These are phyloP conservation scores for Lasiodiplodia gonubiensis DNA, from an alignment of 2,329 filamentous ascomycete species.

Conservation along the genomic window DNA sequence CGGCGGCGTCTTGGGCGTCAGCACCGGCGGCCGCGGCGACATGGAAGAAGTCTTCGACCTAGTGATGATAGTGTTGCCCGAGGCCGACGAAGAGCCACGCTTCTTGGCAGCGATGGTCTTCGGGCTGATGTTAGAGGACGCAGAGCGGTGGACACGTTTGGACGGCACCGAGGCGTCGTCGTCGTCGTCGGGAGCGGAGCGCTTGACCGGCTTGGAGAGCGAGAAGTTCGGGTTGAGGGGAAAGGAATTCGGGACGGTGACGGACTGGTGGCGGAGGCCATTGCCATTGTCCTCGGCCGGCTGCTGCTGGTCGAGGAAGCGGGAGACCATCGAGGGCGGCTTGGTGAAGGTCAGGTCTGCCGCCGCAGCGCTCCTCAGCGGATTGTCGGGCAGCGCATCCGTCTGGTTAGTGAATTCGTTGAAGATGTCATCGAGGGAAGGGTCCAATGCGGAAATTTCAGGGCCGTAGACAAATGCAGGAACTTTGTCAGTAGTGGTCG, in stretches of 20 bases:
- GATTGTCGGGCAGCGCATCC: background rate
- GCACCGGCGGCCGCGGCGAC: background rate
- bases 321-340: background rate
- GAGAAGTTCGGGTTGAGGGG: conserved; percentile 1
- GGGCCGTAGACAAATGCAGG: no score
- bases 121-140: background rate
- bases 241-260: background rate
- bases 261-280: background rate
- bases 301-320: background rate
- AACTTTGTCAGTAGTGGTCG: no score
- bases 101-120: background rate
- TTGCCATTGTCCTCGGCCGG: background rate
- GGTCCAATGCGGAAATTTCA: background rate
- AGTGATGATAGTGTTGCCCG: background rate
- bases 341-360: background rate
- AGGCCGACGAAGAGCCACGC: background rate
- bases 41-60: no score
- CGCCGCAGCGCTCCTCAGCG: background rate
- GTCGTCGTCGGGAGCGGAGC: background rate
- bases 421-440: background rate
- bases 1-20: background rate
- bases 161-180: no score
- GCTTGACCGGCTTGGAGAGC: conserved; percentile 1
- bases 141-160: background rate
- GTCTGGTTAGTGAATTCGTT: background rate